Conservation (phyloP, 208 protist genomes). For the Willaertia magna region DNA sequence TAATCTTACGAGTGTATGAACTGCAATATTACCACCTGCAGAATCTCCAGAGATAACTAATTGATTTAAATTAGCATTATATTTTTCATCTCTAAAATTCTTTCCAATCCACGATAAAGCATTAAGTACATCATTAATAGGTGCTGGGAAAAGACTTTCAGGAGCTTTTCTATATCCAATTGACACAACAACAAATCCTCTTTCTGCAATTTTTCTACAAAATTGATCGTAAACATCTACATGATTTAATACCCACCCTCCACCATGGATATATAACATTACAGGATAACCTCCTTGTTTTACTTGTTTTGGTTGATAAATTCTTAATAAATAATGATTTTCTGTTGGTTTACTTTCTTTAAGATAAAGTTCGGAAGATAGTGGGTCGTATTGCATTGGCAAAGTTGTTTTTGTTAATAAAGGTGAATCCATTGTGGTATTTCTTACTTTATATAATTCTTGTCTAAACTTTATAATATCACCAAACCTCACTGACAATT, state of each 20-base stretch:
- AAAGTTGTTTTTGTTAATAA: background rate
- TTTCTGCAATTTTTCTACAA: background rate
- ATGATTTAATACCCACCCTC: background rate
- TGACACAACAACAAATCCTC: background rate
- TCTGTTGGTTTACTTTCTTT: background rate
- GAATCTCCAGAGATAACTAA: background rate
- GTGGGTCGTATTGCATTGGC: background rate
- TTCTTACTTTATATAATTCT: too few species aligned
- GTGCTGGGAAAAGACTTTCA: background rate
- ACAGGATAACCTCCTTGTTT: background rate
- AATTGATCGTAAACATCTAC: background rate
- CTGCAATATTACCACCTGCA: background rate
- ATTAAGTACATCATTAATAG: background rate
- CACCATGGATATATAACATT: background rate
- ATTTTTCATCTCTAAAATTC: background rate
- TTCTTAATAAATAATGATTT: background rate
- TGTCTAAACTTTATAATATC: too few species aligned
- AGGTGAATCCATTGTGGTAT: slow-evolving; percentile 17
- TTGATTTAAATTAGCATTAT: background rate
- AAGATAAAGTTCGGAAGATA: background rate
- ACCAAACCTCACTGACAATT: too few species aligned
- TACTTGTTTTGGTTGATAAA: background rate
- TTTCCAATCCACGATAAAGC: background rate
- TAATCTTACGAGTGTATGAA: background rate
- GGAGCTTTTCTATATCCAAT: background rate